Base-by-base conservation (phyloP, 2,329 filamentous ascomycete genomes). In the Pezicula carpinea region DNA sequence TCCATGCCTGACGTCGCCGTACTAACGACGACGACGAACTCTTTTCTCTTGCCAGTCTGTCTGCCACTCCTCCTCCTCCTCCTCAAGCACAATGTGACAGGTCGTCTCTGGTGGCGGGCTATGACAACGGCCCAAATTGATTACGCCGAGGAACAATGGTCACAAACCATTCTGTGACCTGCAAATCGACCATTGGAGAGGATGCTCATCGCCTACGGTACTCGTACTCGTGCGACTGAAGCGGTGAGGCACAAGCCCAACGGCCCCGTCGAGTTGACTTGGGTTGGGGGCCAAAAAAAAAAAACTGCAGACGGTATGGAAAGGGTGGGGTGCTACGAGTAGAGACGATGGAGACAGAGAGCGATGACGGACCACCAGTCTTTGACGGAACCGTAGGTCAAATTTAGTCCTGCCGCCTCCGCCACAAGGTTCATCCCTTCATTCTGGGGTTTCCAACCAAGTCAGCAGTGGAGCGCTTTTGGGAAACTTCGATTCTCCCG, bases 381-480 rank as follows among this genome's bases (percentile, higher is more conserved):
- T 38, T 17, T 38, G 35, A 17, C 11, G 21, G 35, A 38, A 29
- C 5, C 10, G 26, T 29, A 29, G 26, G 26, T 29, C 8, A 29
- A 11, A 15, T 38, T 38, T 13, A 5, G 17, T 14, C 22, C 26
- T 15, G n/a, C 18, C 11, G 5, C 33, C 18, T 22, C n/a, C 38
- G 14, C 18, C 38, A 40, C 38, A 40, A 22, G 38, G 38, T 40
- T 40, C 38, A 40, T 40, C 38, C 38, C 38, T 21, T 40, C 21
- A 22, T 8, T 21, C 26, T 29, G 26, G 26, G 26, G 5, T 29
- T 29, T 29, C 26, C 5, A 10, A 29, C 26, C 13, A 29, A 13
- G 10, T 29, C 13, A 29, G 26, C 13, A 29, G 26, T 29, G 26
- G 26, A 29, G 26, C 26, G 26, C 26, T 29, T 29, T 11, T 29